Evolutionary conservation across 768 basidiomycete species (phyloP).

Genomic region (Cystobasidium onofrii): DNA sequence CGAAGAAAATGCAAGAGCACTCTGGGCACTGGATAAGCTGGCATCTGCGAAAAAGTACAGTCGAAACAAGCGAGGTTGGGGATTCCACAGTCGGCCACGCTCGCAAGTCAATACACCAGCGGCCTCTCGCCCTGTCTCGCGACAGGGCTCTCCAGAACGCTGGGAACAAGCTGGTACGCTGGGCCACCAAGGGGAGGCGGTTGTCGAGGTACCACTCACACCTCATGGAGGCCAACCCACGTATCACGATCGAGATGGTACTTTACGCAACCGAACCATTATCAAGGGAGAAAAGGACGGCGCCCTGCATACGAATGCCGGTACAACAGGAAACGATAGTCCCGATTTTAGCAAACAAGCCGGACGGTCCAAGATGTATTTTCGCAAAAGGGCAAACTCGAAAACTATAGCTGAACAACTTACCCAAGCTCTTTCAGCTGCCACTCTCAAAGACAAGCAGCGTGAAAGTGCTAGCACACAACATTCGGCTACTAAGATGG

Average conservation of each 20-base stretch:
- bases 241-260: conserved; percentile 1
- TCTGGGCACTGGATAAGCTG: conserved; percentile 29
- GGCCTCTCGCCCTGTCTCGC: neutral
- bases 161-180: neutral
- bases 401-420: conserved; percentile 31
- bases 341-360: conserved; percentile 9
- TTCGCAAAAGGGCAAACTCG: conserved; percentile 21
- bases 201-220: conserved; percentile 26
- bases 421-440: conserved; percentile 34
- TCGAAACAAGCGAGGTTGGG: neutral
- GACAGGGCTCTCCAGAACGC: conserved; percentile 15
- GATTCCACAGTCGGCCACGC: neutral
- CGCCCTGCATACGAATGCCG: neutral
- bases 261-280: neutral
- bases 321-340: neutral
- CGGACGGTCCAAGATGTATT: conserved; percentile 1
- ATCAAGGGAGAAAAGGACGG: neutral
- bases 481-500: conserved; percentile 31
- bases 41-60: conserved; percentile 14
- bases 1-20: conserved; percentile 27
- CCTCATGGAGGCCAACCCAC: neutral
- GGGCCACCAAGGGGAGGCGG: neutral
- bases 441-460: conserved; percentile 35
- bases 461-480: conserved; percentile 33
- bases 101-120: conserved; percentile 11